Evolutionary conservation across 2,329 filamentous ascomycete species (phyloP).

Genomic region (Teratosphaeria epicoccoides): DNA sequence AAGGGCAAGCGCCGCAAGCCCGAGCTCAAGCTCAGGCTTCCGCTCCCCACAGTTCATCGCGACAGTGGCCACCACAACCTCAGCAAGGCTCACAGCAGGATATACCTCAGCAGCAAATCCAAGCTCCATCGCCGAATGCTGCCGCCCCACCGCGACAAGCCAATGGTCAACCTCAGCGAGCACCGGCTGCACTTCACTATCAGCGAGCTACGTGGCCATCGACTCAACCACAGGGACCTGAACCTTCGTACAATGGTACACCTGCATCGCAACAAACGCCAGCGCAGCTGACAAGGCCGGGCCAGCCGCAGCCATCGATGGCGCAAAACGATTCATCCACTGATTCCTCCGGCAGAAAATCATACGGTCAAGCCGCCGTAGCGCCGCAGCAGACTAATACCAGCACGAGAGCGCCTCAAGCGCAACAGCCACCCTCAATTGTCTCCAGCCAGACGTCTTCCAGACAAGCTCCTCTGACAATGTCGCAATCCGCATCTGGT

Average conservation of each 20-base stretch:
- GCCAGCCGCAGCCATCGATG: neutral
- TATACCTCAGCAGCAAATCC: neutral
- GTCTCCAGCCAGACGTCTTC: neutral
- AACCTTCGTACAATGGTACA: neutral
- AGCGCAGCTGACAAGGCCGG: neutral
- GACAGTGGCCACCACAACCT: neutral
- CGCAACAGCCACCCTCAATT: neutral
- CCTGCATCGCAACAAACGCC: neutral
- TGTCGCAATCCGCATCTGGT: neutral
- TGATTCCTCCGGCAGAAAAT: neutral
- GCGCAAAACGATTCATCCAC: neutral
- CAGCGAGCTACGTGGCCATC: neutral
- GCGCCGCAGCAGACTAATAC: neutral
- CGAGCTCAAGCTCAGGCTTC: neutral
- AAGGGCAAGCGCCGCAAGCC: neutral
- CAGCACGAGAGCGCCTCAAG: neutral
- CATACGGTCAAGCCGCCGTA: neutral
- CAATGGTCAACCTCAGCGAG: neutral
- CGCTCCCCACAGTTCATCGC: neutral
- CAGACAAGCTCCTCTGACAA: neutral
- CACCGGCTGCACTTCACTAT: neutral
- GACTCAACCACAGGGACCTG: neutral
- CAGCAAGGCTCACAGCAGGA: neutral
- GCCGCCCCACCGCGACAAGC: neutral
- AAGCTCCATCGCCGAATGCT: neutral